A percentile compares a stretch with the other conserved stretches of the same genome.
Conservation (phyloP, 768 basidiomycete genomes). For the Lactarius sanguifluus region DNA sequence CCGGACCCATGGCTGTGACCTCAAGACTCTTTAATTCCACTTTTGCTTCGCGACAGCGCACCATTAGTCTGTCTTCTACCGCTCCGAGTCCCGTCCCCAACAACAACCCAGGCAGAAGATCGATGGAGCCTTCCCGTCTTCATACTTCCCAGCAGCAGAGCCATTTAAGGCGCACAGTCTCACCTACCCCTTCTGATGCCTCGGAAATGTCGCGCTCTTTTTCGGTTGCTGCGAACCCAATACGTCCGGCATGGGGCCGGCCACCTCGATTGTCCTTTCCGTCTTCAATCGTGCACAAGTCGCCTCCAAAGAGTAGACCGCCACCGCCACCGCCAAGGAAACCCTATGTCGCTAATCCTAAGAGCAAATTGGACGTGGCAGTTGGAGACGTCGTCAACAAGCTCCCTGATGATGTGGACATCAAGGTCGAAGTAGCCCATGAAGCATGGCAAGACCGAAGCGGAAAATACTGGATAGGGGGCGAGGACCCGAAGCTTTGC, state of each 20-base stretch:
- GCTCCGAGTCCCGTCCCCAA: conserved; percentile 41
- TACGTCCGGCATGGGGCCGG: conserved; percentile 62
- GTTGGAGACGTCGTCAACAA: conserved; percentile 91
- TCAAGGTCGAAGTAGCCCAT: conserved; percentile 76
- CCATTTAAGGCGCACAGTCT: conserved; percentile 44
- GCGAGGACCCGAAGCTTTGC: conserved; percentile 84
- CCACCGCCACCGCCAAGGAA: conserved; percentile 46
- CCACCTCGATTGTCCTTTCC: conserved; percentile 65
- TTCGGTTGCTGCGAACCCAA: conserved; percentile 47
- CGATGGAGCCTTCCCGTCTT: conserved; percentile 33
- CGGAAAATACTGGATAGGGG: conserved; percentile 96
- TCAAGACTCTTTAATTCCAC: conserved; percentile 57
- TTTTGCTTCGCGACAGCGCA: conserved; percentile 82
- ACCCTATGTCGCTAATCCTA: conserved; percentile 83
- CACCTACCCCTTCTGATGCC: conserved; percentile 63
- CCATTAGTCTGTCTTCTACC: conserved; percentile 57
- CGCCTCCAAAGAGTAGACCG: conserved; percentile 49
- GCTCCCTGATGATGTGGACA: conserved; percentile 77
- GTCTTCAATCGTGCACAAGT: conserved; percentile 38
- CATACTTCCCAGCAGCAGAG: conserved; percentile 47
- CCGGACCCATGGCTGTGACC: conserved; percentile 56
- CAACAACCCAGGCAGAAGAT: conserved; percentile 37
- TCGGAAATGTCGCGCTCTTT: conserved; percentile 52
- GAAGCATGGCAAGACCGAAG: conserved; percentile 92
- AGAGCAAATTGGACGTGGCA: conserved; percentile 88